Conservation (phyloP, 116 monocot species). For the Zostera marina region DNA sequence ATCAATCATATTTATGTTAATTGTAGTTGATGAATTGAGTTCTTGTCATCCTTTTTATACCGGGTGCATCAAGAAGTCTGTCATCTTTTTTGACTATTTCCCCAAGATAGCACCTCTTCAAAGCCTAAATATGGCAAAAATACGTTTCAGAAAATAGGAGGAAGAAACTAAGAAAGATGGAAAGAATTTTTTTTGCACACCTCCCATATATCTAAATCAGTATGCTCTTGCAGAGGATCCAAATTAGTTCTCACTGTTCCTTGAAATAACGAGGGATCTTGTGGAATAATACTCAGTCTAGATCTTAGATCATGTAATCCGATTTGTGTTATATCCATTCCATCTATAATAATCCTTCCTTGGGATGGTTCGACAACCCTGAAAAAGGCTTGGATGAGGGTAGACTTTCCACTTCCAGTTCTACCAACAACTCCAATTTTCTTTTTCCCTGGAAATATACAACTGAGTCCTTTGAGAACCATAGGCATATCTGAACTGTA, state of each 20-base stretch:
- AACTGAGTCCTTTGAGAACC: slow-evolving; percentile 61
- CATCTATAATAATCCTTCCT: slow-evolving; percentile 68
- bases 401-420: slow-evolving; percentile 86
- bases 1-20: too few species aligned
- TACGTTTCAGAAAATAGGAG: not conserved
- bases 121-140: slow-evolving; percentile 22
- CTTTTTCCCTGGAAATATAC: slow-evolving; percentile 43
- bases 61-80: slow-evolving; percentile 61
- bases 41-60: slow-evolving; percentile 11
- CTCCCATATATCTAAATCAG: slow-evolving; percentile 76
- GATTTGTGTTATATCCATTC: slow-evolving; percentile 38
- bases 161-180: not conserved
- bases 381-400: slow-evolving; percentile 73
- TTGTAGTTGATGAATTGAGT: not conserved
- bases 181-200: slow-evolving; percentile 10
- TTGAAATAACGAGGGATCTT: slow-evolving; percentile 73
- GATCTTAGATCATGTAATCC: slow-evolving; percentile 79
- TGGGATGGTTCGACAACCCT: slow-evolving; percentile 59
- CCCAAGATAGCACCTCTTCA: slow-evolving; percentile 42
- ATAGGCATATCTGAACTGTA: slow-evolving; percentile 40
- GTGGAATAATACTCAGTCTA: slow-evolving; percentile 74
- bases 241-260: slow-evolving; percentile 70
- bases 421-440: slow-evolving; percentile 81
- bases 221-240: slow-evolving; percentile 58
- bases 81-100: slow-evolving; percentile 41